Evolutionary conservation across 2,329 filamentous ascomycete genomes (phyloP).

Genomic region (Lasiodiplodia gonubiensis): DNA sequence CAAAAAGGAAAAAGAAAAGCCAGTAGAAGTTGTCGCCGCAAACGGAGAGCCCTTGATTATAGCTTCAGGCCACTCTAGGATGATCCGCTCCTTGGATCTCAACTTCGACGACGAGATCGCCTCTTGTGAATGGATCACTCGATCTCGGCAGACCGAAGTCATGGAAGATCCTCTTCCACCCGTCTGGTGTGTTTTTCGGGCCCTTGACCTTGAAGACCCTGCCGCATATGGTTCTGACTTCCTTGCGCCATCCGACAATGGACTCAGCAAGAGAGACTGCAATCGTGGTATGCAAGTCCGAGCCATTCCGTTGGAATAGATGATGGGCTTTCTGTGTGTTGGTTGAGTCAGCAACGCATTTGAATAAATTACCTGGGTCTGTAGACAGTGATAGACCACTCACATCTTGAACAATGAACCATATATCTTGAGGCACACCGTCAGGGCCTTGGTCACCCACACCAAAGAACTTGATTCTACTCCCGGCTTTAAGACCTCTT

Average conservation of each 20-base stretch:
- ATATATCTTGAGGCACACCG: conserved; percentile 91
- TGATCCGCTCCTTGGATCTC: conserved; percentile 69
- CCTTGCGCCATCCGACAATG: conserved; percentile 89
- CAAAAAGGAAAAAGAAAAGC: not conserved
- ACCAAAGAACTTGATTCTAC: conserved; percentile 97
- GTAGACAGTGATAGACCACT: conserved; percentile 40
- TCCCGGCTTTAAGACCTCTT: conserved; percentile 91
- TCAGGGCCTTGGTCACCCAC: conserved; percentile 94
- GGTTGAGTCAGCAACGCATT: conserved; percentile 33
- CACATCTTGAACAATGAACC: conserved; percentile 94
- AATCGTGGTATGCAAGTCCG: conserved; percentile 80
- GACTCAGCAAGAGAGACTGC: conserved; percentile 91
- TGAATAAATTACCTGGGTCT: not conserved
- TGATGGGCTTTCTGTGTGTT: conserved; percentile 77
- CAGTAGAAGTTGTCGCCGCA: no score
- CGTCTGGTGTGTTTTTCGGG: conserved; percentile 82
- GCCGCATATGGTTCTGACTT: conserved; percentile 88
- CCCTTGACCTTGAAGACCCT: conserved; percentile 82
- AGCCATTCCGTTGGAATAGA: conserved; percentile 82
- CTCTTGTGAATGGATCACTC: conserved; percentile 83
- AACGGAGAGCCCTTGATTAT: no score
- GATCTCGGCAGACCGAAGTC: conserved; percentile 91
- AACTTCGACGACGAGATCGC: conserved; percentile 86
- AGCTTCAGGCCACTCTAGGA: not conserved
- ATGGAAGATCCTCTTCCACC: conserved; percentile 80